A percentile compares a stretch with the other conserved stretches of the same genome.
phyloP scores from a whole-genome alignment of 2,329 filamentous ascomycete genomes.

The Cryphonectria nitschkei region DNA sequence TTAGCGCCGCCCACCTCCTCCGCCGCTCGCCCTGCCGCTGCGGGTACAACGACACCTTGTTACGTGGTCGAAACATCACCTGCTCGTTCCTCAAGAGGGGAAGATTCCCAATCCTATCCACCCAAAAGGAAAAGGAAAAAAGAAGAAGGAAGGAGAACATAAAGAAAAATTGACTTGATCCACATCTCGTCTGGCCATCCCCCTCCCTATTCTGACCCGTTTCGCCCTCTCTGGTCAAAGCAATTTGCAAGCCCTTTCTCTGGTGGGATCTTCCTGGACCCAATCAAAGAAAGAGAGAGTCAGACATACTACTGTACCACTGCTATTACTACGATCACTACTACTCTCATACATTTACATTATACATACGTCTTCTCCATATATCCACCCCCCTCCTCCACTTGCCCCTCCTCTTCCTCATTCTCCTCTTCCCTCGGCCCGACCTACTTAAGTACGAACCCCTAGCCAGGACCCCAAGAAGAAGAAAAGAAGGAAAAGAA shows the following conservation, averaged over 20 bases:
- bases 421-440: not conserved
- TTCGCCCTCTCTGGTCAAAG: conserved; percentile 18
- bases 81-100: conserved; percentile 5
- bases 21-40: conserved; percentile 11
- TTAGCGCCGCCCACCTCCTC: conserved; percentile 19
- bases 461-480: not conserved
- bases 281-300: not conserved
- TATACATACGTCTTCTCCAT: not conserved
- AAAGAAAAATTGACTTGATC: not conserved
- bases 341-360: not conserved
- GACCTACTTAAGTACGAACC: not conserved
- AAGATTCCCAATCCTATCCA: not conserved
- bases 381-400: not conserved
- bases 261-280: too few species aligned
- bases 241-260: conserved; percentile 18
- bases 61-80: conserved; percentile 28
- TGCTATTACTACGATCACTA: not conserved
- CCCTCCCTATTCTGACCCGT: conserved; percentile 3
- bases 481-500: not conserved
- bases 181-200: conserved; percentile 3
- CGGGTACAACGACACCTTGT: conserved; percentile 21
- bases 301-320: not conserved
- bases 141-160: too few species aligned
- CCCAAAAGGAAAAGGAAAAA: not conserved
- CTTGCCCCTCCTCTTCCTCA: not conserved